These are phyloP conservation scores for Hyaloperonospora brassicae DNA, from an alignment of 352 stramenopile species.

Conservation along the genomic window DNA sequence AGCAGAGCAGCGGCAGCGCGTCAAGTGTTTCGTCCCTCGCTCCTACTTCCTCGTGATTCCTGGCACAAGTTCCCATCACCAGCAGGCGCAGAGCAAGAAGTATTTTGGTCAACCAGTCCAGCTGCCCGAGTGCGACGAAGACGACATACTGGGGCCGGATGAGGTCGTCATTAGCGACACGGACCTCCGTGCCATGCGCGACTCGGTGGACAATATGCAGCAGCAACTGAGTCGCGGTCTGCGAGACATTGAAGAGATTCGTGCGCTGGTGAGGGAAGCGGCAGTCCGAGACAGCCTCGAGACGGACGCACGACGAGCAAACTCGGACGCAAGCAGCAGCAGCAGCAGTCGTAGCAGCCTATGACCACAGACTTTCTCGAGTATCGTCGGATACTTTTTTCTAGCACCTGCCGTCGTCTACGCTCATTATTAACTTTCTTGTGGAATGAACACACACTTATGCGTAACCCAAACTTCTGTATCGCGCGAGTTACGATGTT, in stretches of 20 bases:
- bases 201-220: constrained; percentile 27
- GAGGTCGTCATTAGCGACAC: constrained; percentile 14
- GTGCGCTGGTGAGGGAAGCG: constrained; percentile 17
- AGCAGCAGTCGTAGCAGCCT: too few relatives aligned
- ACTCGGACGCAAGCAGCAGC: neutral
- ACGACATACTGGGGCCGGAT: constrained; percentile 6
- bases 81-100: constrained; percentile 6
- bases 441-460: too few relatives aligned
- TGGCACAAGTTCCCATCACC: constrained; percentile 3
- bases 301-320: neutral
- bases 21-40: constrained; percentile 4
- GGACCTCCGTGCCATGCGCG: constrained; percentile 20
- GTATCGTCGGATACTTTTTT: too few relatives aligned
- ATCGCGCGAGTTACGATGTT: too few relatives aligned
- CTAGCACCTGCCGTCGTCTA: too few relatives aligned
- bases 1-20: constrained; percentile 3
- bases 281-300: constrained; percentile 6
- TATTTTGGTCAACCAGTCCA: constrained; percentile 2
- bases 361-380: too few relatives aligned
- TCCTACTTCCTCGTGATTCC: constrained; percentile 8
- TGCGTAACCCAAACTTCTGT: too few relatives aligned
- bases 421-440: too few relatives aligned
- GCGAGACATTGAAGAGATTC: constrained; percentile 22
- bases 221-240: constrained; percentile 22
- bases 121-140: constrained; percentile 1